Percentiles rank a stretch among this genome's conserved stretches.
phyloP scores from a whole-genome alignment of 2,329 filamentous ascomycete genomes.

The Ophiostoma pallidulum region DNA sequence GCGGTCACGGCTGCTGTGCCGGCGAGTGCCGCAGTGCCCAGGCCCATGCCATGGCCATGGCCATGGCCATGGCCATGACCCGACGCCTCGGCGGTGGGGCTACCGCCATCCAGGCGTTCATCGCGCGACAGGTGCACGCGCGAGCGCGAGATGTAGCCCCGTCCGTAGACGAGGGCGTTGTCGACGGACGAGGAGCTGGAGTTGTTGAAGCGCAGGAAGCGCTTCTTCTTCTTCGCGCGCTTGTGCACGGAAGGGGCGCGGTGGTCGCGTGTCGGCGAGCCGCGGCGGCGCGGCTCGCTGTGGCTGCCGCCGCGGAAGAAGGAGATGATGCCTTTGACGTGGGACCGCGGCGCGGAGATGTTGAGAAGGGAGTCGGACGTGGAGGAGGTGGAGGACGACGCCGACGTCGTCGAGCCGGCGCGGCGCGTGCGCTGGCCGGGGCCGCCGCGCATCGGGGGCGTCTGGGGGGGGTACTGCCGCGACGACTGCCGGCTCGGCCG shows the following conservation, averaged over 20 bases:
- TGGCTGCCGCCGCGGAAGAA: constrained; percentile 22
- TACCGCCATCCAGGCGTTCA: no score
- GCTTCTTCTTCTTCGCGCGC: constrained; percentile 28
- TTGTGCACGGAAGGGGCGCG: constrained; percentile 8
- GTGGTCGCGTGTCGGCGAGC: constrained; percentile 6
- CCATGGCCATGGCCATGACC: not conserved
- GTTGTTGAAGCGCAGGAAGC: constrained; percentile 41
- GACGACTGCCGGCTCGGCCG: constrained; percentile 18
- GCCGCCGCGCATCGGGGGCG: not conserved
- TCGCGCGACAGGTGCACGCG: constrained; percentile 10
- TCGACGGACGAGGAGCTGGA: constrained; percentile 47
- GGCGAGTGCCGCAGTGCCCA: no score
- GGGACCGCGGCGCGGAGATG: constrained; percentile 24
- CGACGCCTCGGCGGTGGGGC: no score
- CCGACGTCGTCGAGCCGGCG: constrained; percentile 23
- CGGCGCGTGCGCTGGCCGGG: constrained; percentile 3
- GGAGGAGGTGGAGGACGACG: constrained; percentile 23
- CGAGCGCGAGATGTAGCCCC: constrained; percentile 30
- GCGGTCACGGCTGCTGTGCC: not conserved
- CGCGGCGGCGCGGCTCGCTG: not conserved
- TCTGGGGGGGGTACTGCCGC: not conserved
- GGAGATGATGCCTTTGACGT: constrained; percentile 25
- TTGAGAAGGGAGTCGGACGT: constrained; percentile 27
- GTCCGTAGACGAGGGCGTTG: constrained; percentile 47
- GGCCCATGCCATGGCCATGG: constrained; percentile 1